phyloP scores from a whole-genome alignment of 1,284 basidiomycete genomes.

The Boletus smithii region DNA sequence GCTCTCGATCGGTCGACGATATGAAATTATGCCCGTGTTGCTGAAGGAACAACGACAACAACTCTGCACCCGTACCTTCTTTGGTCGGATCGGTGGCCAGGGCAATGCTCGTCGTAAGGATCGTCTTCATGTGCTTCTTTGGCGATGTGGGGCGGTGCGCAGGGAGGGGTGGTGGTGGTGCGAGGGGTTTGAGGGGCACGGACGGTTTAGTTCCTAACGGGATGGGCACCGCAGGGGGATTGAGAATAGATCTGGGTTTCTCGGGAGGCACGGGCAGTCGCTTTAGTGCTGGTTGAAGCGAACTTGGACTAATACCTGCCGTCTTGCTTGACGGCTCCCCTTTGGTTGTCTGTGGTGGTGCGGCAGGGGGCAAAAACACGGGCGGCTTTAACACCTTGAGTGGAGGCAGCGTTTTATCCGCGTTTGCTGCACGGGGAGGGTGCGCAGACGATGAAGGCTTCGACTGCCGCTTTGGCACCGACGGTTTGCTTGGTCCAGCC shows the following conservation, averaged over 20 bases:
- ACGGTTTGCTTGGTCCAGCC: conserved; percentile 18
- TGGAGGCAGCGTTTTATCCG: conserved; percentile 1
- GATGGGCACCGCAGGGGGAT: conserved; percentile 27
- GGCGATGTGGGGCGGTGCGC: conserved; percentile 15
- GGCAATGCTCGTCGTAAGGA: conserved; percentile 43
- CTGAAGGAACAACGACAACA: conserved; percentile 39
- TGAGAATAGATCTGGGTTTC: conserved; percentile 26
- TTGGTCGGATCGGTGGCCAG: conserved; percentile 41
- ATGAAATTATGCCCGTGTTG: conserved; percentile 35
- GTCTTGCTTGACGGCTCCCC: too few species aligned
- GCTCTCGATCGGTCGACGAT: conserved; percentile 37
- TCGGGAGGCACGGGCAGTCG: conserved; percentile 8
- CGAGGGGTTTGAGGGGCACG: conserved; percentile 25
- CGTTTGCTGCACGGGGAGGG: conserved; percentile 1
- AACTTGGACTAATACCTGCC: not conserved
- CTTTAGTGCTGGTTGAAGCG: conserved; percentile 5
- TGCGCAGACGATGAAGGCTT: conserved; percentile 3
- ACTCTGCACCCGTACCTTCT: conserved; percentile 37
- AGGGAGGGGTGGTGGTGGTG: conserved; percentile 17
- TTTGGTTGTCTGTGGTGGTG: too few species aligned
- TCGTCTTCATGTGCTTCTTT: conserved; percentile 37
- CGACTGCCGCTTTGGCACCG: conserved; percentile 6
- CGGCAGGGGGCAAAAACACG: conserved; percentile 3
- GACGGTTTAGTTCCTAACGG: conserved; percentile 11
- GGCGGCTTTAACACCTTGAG: conserved; percentile 22